A percentile compares a stretch with the other conserved stretches of the same genome.
phyloP scores from a whole-genome alignment of 306 rosid genomes.

The Medicago ruthenica region DNA sequence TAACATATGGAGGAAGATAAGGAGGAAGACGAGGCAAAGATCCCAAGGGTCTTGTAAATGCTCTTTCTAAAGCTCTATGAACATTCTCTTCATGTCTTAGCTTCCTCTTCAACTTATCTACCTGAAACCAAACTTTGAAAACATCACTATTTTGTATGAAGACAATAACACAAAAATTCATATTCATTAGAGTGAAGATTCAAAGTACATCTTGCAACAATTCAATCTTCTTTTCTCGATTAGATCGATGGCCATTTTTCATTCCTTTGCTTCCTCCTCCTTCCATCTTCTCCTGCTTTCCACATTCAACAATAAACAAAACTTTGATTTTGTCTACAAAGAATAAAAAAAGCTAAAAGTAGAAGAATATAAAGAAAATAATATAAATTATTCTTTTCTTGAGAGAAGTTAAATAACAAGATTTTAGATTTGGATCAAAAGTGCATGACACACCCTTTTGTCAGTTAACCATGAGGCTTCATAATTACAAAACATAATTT shows the following conservation, averaged over 20 bases:
- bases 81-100: slow-evolving; percentile 98
- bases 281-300: slow-evolving; percentile 76
- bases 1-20: slow-evolving; percentile 92
- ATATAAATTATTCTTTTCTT: slow-evolving; percentile 59
- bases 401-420: slow-evolving; percentile 49
- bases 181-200: slow-evolving; percentile 28
- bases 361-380: background rate
- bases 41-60: slow-evolving; percentile 93
- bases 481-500: slow-evolving; percentile 41
- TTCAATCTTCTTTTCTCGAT: slow-evolving; percentile 82
- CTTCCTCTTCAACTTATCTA: slow-evolving; percentile 93
- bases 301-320: slow-evolving; percentile 54
- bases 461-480: slow-evolving; percentile 39
- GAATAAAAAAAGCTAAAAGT: slow-evolving; percentile 25
- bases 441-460: slow-evolving; percentile 38
- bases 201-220: slow-evolving; percentile 76
- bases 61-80: slow-evolving; percentile 98
- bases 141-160: slow-evolving; percentile 34
- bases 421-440: slow-evolving; percentile 68
- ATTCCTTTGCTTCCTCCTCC: slow-evolving; percentile 55
- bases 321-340: background rate
- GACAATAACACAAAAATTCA: background rate
- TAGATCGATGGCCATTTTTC: slow-evolving; percentile 72
- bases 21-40: slow-evolving; percentile 99
- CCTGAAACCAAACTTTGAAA: slow-evolving; percentile 53